Conservation (phyloP, 2,329 filamentous ascomycete species). For the Ophiostoma pallidulum region DNA sequence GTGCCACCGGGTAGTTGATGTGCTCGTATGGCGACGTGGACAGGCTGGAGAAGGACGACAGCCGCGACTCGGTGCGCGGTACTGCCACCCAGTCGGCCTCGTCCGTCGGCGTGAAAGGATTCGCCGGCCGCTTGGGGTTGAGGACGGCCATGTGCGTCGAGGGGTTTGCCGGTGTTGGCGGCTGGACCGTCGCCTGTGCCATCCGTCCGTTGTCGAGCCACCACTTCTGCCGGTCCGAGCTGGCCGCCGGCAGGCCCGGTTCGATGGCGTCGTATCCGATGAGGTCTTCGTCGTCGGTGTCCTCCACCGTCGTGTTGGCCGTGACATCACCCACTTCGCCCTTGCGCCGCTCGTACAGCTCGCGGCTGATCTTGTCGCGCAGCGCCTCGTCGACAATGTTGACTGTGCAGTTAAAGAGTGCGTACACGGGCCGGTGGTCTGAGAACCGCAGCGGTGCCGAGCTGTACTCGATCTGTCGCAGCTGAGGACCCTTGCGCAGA, state of each 20-base stretch:
- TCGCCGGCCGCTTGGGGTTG: slow-evolving; percentile 66
- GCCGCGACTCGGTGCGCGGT: slow-evolving; percentile 42
- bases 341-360: slow-evolving; percentile 63
- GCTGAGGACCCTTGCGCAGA: slow-evolving; percentile 71
- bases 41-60: slow-evolving; percentile 46
- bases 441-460: slow-evolving; percentile 79
- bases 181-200: slow-evolving; percentile 61
- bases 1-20: slow-evolving; percentile 39
- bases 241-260: slow-evolving; percentile 61
- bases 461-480: slow-evolving; percentile 76
- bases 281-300: slow-evolving; percentile 68
- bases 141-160: slow-evolving; percentile 47
- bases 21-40: slow-evolving; percentile 53
- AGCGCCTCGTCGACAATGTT: slow-evolving; percentile 66
- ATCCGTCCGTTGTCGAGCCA: slow-evolving; percentile 63
- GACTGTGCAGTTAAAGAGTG: slow-evolving; percentile 75
- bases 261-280: slow-evolving; percentile 76
- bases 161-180: slow-evolving; percentile 44
- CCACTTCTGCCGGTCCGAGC: slow-evolving; percentile 60
- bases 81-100: slow-evolving; percentile 79
- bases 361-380: slow-evolving; percentile 62
- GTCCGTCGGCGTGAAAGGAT: slow-evolving; percentile 66
- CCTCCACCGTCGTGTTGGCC: slow-evolving; percentile 44
- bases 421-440: slow-evolving; percentile 92
- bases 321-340: slow-evolving; percentile 55